Base-by-base conservation (phyloP, 495 filamentous ascomycete species). In the Platismatia glauca region DNA sequence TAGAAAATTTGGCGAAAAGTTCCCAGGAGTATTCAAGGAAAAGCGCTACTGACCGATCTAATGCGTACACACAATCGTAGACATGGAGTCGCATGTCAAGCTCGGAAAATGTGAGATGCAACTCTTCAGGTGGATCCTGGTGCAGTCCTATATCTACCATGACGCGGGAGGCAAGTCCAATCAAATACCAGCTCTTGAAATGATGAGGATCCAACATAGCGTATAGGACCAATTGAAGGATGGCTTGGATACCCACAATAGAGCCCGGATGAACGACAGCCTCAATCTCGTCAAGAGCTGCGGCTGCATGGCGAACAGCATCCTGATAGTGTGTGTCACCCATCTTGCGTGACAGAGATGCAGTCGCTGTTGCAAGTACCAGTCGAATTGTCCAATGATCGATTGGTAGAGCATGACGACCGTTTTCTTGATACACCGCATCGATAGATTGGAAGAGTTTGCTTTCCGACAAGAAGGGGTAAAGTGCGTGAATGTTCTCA, bases 101-200 rank as follows among this genome's bases (percentile, higher is more conserved):
- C 41, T 83, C 82, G 15, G 84, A 75, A 56, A 82, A 81, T 58
- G 86, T 81, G 35, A 81, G 78, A 18, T 82, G 66, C 20, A 83
- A 76, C 60, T 84, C 84, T 48, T 82, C 76, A n/a, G 87, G 83
- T 0, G 89, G 88, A 60, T 96, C 91, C 71, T 96, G 90, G 71
- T 96, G 93, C 52, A 93, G 80, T 4, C 93, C 93, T 27, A 96
- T 75, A 75, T 97, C 93, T 38, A 95, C 79, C 69, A 90, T 86
- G 27, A 87, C 89, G 57, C 92, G 83, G 46, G 87, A 88, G 20
- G 91, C 90, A 69, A 92, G 89, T 33, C 91, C 93, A 58, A 95
- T 87, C 58, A 96, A 72, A 62, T 90, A 89, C 90, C 93, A 96
- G 68, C 85, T 88, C 61, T 94, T 89, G 70, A 96, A 95, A 70